Conservation (phyloP, 1,284 basidiomycete species). For the Moniliophthora roreri region DNA sequence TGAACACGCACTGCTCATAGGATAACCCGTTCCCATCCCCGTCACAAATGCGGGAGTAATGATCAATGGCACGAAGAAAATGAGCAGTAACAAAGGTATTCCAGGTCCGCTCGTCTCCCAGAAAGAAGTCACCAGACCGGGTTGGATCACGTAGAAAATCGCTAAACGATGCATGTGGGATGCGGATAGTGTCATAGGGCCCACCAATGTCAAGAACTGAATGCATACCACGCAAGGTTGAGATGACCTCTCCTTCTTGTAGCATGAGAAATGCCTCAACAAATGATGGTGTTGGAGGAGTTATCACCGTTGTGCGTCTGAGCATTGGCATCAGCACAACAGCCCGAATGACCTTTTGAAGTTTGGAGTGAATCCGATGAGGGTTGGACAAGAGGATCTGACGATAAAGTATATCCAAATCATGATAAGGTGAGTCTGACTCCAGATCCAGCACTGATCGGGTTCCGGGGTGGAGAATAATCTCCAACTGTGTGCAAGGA, state of each 20-base stretch:
- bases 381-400: slow-evolving; percentile 7
- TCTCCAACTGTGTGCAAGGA: slow-evolving; percentile 6
- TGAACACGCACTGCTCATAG: no score
- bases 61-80: no score
- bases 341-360: not conserved
- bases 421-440: not conserved
- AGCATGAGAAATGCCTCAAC: not conserved
- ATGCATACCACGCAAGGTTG: slow-evolving; percentile 2
- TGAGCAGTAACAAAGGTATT: no score
- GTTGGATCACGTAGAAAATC: not conserved
- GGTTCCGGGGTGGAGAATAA: not conserved
- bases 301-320: not conserved
- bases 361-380: not conserved
- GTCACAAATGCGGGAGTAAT: no score
- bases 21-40: no score
- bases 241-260: not conserved
- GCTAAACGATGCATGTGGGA: not conserved
- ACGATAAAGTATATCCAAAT: slow-evolving; percentile 12
- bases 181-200: not conserved
- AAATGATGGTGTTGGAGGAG: not conserved
- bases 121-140: not conserved
- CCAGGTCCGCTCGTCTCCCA: no score
- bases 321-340: not conserved
- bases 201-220: not conserved
- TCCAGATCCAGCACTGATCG: no score